Evolutionary conservation across 1,139 yeast species (phyloP), one percentile per base, ranked within the genome.

Genomic region (Hyphopichia fennica): DNA sequence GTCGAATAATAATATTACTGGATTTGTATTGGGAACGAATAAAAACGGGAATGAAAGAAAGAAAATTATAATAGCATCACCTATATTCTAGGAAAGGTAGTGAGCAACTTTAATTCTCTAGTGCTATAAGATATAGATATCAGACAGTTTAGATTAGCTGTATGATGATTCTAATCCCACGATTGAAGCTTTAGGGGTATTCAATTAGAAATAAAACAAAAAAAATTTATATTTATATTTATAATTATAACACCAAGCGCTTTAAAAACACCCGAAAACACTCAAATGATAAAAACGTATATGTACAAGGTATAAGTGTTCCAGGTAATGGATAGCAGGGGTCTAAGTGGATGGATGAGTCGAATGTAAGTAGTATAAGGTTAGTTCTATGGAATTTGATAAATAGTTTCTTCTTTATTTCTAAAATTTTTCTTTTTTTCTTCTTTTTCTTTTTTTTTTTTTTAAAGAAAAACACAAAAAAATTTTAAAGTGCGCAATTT

Each of bases 1-100:
- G n/a, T n/a, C n/a, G n/a, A n/a, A n/a, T n/a, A n/a, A n/a, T n/a
- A n/a, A n/a, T n/a, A n/a, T n/a, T 18, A 34, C 33, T 23, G 11
- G 15, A 28, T 28, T 9, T 28, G 13, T 28, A 9, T 14, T 20
- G 11, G 33, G 23, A 16, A 17, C 16, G 39, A 54, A 5, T 18
- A 31, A 31, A 31, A 31, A 47, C 30, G 31, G 4, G 16, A 25
- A 25, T 20, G 15, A 22, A 22, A 34, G 22, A 34, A 34, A 14
- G 9, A 17, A 35, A 27, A n/a, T 20, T 25, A 25, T 25, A 25
- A 25, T 25, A 25, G 3, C 28, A 25, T 25, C 4, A 4, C 28
- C 28, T 25, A n/a, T 11, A 11, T n/a, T 25, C 11, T 25, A 10
- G 11, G 23, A 25, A 9, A 11, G 13, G 13, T 25, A 25, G 9